Percentiles rank a stretch among this genome's conserved stretches.
phyloP scores from a whole-genome alignment of 129 eudicot genomes.

The Flaveria brownii region DNA sequence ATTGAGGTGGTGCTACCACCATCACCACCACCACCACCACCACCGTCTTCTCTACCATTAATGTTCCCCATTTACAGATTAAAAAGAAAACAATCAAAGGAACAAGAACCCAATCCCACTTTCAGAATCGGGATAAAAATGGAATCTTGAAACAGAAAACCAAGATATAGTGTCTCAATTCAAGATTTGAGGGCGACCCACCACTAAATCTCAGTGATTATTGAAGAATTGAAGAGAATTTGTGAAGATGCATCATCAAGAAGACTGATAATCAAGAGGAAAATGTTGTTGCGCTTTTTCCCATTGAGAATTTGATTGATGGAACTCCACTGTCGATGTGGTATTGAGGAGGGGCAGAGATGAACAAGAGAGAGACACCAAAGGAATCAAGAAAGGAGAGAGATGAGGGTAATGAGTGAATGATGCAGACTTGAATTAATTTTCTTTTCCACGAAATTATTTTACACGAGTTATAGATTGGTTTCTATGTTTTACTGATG shows the following conservation, averaged over 20 bases:
- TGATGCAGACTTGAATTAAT: constrained; percentile 29
- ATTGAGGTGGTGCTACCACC: constrained; percentile 47
- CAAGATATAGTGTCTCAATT: neutral
- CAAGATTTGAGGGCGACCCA: constrained; percentile 1
- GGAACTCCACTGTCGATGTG: constrained; percentile 26
- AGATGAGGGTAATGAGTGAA: constrained; percentile 38
- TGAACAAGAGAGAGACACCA: constrained; percentile 6
- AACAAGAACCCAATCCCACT: neutral
- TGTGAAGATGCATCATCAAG: constrained; percentile 17
- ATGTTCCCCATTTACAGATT: constrained; percentile 66
- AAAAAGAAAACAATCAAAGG: too few species aligned
- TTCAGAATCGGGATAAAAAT: constrained; percentile 22
- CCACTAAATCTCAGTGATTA: constrained; percentile 36
- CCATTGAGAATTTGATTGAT: constrained; percentile 24
- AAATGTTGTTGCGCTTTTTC: constrained; percentile 20
- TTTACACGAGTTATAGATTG: neutral
- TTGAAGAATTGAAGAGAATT: constrained; percentile 20
- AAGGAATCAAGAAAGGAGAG: constrained; percentile 6
- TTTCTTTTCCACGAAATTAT: neutral
- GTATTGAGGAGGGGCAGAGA: neutral
- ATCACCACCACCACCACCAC: constrained; percentile 39
- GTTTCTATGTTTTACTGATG: too few species aligned
- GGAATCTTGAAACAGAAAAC: constrained; percentile 1
- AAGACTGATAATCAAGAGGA: neutral
- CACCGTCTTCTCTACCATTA: constrained; percentile 89